Conservation (phyloP, 2,329 filamentous ascomycete species). For the Pseudomassariella vexata region DNA sequence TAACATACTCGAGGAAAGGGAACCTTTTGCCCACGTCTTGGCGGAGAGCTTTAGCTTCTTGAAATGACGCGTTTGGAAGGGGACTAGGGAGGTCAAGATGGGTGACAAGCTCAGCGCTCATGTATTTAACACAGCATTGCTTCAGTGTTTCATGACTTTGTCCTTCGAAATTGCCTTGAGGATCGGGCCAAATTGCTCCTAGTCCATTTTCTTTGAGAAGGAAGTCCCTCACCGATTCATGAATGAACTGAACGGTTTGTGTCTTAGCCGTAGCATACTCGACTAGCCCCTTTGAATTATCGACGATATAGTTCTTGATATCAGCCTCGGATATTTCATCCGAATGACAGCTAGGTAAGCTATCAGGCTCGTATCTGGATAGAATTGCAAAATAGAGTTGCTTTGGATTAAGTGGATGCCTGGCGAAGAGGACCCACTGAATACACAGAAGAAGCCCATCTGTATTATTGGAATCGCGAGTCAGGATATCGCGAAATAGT, state of each 20-base stretch:
- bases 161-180: constrained; percentile 22
- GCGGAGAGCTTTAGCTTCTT: neutral
- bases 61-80: neutral
- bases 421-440: constrained; percentile 34
- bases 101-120: neutral
- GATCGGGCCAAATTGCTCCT: constrained; percentile 22
- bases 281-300: constrained; percentile 43
- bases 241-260: constrained; percentile 44
- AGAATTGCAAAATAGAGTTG: constrained; percentile 32
- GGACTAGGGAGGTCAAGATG: neutral
- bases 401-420: constrained; percentile 23
- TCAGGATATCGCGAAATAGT: constrained; percentile 35
- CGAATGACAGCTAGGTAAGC: constrained; percentile 12
- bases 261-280: constrained; percentile 29
- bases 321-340: constrained; percentile 9
- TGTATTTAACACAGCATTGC: constrained; percentile 17
- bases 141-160: constrained; percentile 37
- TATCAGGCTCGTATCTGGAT: constrained; percentile 12
- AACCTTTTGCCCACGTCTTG: constrained; percentile 1
- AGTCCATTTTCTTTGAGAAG: constrained; percentile 31
- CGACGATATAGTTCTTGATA: constrained; percentile 28
- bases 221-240: constrained; percentile 45
- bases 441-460: constrained; percentile 26
- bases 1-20: constrained; percentile 11
- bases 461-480: constrained; percentile 24